These are phyloP conservation scores for Nepenthes mirabilis DNA, from an alignment of 148 eudicot genomes.

Conservation along the genomic window DNA sequence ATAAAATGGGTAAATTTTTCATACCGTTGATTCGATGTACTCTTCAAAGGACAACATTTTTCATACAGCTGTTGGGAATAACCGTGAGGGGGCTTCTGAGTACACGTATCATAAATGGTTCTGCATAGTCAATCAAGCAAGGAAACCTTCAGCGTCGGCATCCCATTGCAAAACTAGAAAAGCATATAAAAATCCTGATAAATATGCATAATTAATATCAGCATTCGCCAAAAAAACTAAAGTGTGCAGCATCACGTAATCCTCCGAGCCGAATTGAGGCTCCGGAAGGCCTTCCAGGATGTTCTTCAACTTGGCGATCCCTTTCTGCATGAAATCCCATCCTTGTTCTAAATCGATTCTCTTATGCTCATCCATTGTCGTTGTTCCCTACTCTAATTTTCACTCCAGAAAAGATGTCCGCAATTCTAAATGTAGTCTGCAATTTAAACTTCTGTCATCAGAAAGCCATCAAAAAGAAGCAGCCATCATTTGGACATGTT, in stretches of 20 bases:
- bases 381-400: background rate
- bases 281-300: slow-evolving; percentile 22
- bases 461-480: too few relatives aligned
- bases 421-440: too few relatives aligned
- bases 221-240: background rate
- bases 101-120: slow-evolving; percentile 31
- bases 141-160: background rate
- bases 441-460: too few relatives aligned
- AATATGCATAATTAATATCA: background rate
- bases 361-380: slow-evolving; percentile 5
- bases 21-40: slow-evolving; percentile 20
- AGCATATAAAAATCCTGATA: background rate
- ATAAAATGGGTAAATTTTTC: background rate
- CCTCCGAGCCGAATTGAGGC: slow-evolving; percentile 16
- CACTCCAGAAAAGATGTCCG: too few relatives aligned
- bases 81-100: slow-evolving; percentile 26
- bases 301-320: slow-evolving; percentile 21
- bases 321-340: slow-evolving; percentile 21
- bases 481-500: too few relatives aligned
- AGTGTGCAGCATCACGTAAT: slow-evolving; percentile 27
- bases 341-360: slow-evolving; percentile 12
- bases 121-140: slow-evolving; percentile 10
- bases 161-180: background rate
- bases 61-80: slow-evolving; percentile 25
- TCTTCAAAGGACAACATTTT: slow-evolving; percentile 17